Conservation (phyloP, 352 stramenopile species). For the Aphanomyces stellatus region DNA sequence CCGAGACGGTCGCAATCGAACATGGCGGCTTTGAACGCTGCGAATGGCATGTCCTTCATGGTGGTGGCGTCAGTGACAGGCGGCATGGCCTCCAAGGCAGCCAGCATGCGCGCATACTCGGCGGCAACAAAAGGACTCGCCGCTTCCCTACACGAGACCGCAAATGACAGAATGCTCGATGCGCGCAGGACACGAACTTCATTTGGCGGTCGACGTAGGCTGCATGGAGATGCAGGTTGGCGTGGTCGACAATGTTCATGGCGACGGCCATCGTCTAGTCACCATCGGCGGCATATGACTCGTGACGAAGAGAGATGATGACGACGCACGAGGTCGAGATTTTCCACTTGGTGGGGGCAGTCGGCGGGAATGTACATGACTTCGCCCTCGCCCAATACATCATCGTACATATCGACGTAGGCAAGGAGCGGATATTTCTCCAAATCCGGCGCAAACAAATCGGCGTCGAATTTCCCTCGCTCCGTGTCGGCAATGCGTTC, state of each 20-base stretch:
- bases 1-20: too few relatives aligned
- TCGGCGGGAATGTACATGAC: conserved; percentile 32
- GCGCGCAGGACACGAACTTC: background rate
- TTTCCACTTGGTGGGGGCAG: conserved; percentile 32
- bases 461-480: conserved; percentile 24
- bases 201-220: conserved; percentile 2
- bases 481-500: conserved; percentile 22
- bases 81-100: too few relatives aligned
- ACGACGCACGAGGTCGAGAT: conserved; percentile 26
- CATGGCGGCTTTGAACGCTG: background rate
- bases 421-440: conserved; percentile 10
- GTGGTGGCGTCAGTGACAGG: too few relatives aligned
- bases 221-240: conserved; percentile 10
- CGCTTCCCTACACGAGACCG: background rate
- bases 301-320: too few relatives aligned
- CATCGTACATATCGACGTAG: conserved; percentile 28
- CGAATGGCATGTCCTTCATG: too few relatives aligned
- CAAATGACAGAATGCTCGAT: background rate
- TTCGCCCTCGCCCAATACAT: conserved; percentile 27
- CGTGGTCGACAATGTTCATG: conserved; percentile 25
- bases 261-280: conserved; percentile 30
- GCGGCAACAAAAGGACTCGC: too few relatives aligned
- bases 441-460: conserved; percentile 20
- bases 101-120: too few relatives aligned
- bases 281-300: too few relatives aligned